Percentiles rank a stretch among this genome's conserved stretches.
These are phyloP conservation scores for Echria macrotheca DNA, from an alignment of 495 filamentous ascomycete species.

Conservation along the genomic window DNA sequence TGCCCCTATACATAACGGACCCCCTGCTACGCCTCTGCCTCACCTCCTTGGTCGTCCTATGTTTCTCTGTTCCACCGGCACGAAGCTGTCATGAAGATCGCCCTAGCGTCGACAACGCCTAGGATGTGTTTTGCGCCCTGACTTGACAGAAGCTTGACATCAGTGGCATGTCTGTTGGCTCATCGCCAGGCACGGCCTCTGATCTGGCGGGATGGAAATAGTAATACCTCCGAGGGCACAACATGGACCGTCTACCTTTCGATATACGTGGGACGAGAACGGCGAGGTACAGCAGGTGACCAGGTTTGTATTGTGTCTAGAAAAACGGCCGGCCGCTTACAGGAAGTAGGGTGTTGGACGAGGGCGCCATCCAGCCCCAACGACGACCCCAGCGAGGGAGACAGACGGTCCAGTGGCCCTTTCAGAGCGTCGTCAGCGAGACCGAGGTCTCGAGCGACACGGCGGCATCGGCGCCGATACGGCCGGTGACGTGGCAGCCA, in stretches of 20 bases:
- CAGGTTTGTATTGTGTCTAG: slow-evolving; percentile 11
- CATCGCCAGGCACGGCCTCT: not conserved
- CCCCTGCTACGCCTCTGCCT: slow-evolving; percentile 6
- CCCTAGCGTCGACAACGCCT: not conserved
- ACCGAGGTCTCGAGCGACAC: slow-evolving; percentile 15
- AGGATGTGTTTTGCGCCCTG: slow-evolving; percentile 2
- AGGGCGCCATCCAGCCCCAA: slow-evolving; percentile 3
- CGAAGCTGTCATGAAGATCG: slow-evolving; percentile 7
- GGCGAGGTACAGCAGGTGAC: slow-evolving; percentile 27
- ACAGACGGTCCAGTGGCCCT: slow-evolving; percentile 30
- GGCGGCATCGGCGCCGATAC: slow-evolving; percentile 10
- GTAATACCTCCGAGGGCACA: slow-evolving; percentile 28
- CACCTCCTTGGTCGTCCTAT: slow-evolving; percentile 7
- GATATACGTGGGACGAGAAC: slow-evolving; percentile 31
- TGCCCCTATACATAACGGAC: slow-evolving; percentile 13
- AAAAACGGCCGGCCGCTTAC: not conserved
- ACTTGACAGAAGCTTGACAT: not conserved
- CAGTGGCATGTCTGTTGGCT: slow-evolving; percentile 4
- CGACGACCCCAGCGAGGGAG: slow-evolving; percentile 10
- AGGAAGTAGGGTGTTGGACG: slow-evolving; percentile 15
- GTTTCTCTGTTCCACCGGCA: not conserved
- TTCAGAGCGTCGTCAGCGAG: slow-evolving; percentile 26
- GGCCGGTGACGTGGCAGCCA: slow-evolving; percentile 24
- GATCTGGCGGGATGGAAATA: slow-evolving; percentile 27
- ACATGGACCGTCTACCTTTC: slow-evolving; percentile 25